Evolutionary conservation across 2,329 filamentous ascomycete species (phyloP), one percentile per base, ranked within the genome.

Genomic region (Corniculantispora saksenae): DNA sequence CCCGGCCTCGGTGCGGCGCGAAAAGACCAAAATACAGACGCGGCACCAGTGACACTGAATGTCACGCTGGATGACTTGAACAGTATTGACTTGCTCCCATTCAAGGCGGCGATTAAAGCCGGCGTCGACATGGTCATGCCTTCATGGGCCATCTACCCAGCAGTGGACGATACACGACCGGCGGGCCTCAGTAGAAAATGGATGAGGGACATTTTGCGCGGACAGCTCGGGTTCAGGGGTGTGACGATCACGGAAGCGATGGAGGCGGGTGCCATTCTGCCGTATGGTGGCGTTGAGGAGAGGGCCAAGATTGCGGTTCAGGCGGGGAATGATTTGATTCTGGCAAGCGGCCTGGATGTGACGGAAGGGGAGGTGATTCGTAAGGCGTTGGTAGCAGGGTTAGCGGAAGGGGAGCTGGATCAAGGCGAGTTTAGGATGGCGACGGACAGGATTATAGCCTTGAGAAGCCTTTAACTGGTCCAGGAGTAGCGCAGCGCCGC

Each of bases 111-210:
- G 3, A 64, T 69, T 45, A 43, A 53, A 13, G 48, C 63, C n/a
- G 65, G 67, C 38, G 56, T 66, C 25, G 67, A 67, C 61, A 64
- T 66, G 53, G 56, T 66, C 25, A 66, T 66, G 65, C 27, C 61
- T 2, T 57, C 61, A 23, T 63, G 61, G 51, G 54, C 61, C 8
- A n/a, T 56, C 19, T 63, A 63, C 27, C 61, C 61, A n/a, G 61
- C 61, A 19, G 23, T 63, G 5, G 59, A 62, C 48, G n/a, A 6
- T 19, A 5, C 19, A 7, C 6, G 17, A n/a, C 59, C 59, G 27
- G 62, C 66, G 12, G 66, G 66, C 3, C 58, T 67, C 35, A 65
- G 66, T 59, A 43, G n/a, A 27, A 65, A 25, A 19, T 67, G 66
- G 62, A 67, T 67, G 66, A 67, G 65, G 54, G 27, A 43, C 9